Base-by-base conservation (phyloP, 2,329 filamentous ascomycete species). In the Phyllosticta citribraziliensis region DNA sequence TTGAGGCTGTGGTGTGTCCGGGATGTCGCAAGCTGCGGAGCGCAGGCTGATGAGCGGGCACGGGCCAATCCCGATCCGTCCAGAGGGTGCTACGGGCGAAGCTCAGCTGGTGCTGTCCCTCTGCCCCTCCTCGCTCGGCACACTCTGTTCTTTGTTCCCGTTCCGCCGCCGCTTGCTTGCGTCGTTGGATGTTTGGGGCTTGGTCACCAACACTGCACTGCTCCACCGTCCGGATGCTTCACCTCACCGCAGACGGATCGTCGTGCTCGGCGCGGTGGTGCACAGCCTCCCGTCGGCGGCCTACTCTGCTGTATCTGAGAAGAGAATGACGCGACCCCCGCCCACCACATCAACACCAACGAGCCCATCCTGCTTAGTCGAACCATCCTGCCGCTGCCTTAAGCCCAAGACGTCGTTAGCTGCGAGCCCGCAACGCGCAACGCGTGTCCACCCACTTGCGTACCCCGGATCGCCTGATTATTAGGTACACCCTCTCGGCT, bases 1-100 rank as follows among this genome's bases (percentile, higher is more conserved):
- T 25, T 52, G 58, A 60, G 58, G 58, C 58, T 60, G 58, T 60
- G 58, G 35, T 30, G 35, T 19, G 10, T 40, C 35, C 52, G 25
- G 58, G 58, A 56, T 52, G 30, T 50, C 14, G 56, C 56, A 17
- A 30, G 57, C 58, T 60, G 53, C 53, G 58, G 40, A 50, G 22
- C n/a, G 54, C 17, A 20, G 54, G 58, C 55, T 60, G 58, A 60
- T 40, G 27, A 30, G 27, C 27, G 52, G 52, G 58, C 53, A 54
- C 40, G 40, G 40, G 40, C 40, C 40, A 47, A 47, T 47, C 52
- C 24, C 35, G 25, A n/a, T 59, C n/a, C 50, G 50, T 35, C n/a
- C 20, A n/a, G 51, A 47, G 24, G 19, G 40, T 47, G n/a, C 40
- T 12, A 10, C 19, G 51, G 50, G 12, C 25, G 25, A 5, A 17